Evolutionary conservation across 1,284 basidiomycete species (phyloP).

Genomic region (Cutaneotrichosporon cutaneum): DNA sequence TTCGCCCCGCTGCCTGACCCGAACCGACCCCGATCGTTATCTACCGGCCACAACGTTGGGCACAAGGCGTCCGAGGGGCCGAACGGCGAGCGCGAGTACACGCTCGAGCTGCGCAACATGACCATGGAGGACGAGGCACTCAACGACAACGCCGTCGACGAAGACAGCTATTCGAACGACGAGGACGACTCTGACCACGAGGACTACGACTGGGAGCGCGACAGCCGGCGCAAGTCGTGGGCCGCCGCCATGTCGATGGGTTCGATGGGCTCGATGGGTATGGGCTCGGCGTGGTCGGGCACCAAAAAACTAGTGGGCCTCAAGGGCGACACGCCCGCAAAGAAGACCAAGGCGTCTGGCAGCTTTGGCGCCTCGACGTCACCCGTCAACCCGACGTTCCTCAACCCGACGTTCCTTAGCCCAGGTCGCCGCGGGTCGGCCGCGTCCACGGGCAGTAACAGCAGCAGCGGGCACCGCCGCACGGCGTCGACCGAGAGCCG

Average conservation of each 20-base stretch:
- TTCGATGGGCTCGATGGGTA: conserved; percentile 18
- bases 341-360: conserved; percentile 10
- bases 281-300: conserved; percentile 36
- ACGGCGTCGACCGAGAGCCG: conserved; percentile 1
- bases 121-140: conserved; percentile 26
- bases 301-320: conserved; percentile 47
- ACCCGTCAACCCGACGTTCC: conserved; percentile 7
- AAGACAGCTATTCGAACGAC: conserved; percentile 28
- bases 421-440: conserved; percentile 13
- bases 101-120: conserved; percentile 17
- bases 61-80: conserved; percentile 17
- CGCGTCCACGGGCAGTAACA: conserved; percentile 5
- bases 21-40: conserved; percentile 43
- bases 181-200: conserved; percentile 31
- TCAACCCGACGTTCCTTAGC: conserved; percentile 8
- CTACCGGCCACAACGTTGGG: conserved; percentile 43
- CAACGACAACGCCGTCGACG: conserved; percentile 34
- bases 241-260: conserved; percentile 20
- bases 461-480: conserved; percentile 5
- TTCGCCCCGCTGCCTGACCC: conserved; percentile 53
- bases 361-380: conserved; percentile 24
- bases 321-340: conserved; percentile 17
- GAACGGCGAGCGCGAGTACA: conserved; percentile 25
- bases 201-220: conserved; percentile 37
- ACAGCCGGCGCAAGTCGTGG: conserved; percentile 23